phyloP scores from a whole-genome alignment of 129 eudicot genomes.

The Tagetes erecta region DNA sequence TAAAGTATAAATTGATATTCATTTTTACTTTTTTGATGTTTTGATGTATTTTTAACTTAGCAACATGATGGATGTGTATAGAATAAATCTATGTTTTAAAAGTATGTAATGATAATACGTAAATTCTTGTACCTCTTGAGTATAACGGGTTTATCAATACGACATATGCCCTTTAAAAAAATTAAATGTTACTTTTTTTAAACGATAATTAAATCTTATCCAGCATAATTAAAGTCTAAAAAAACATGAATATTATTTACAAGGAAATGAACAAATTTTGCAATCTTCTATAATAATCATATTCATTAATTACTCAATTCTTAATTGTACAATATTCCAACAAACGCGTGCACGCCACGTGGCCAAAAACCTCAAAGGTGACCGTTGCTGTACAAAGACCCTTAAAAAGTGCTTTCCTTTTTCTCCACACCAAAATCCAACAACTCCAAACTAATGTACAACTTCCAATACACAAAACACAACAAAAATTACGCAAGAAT shows the following conservation, averaged over 20 bases:
- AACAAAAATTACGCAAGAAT: background rate
- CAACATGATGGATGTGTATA: too few relatives aligned
- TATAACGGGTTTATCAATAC: too few relatives aligned
- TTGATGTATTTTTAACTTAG: too few relatives aligned
- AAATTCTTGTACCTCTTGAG: too few relatives aligned
- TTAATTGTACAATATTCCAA: slow-evolving; percentile 16
- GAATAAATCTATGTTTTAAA: too few relatives aligned
- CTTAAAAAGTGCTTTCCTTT: slow-evolving; percentile 22
- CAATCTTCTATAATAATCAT: slow-evolving; percentile 12
- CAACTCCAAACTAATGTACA: slow-evolving; percentile 29
- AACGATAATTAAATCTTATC: too few relatives aligned
- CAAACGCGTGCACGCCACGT: slow-evolving; percentile 25
- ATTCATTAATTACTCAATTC: slow-evolving; percentile 25
- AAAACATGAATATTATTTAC: background rate
- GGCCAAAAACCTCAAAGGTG: slow-evolving; percentile 34
- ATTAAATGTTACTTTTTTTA: too few relatives aligned
- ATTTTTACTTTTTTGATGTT: too few relatives aligned
- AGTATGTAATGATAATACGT: too few relatives aligned
- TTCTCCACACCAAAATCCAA: slow-evolving; percentile 8
- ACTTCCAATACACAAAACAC: background rate
- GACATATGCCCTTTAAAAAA: too few relatives aligned
- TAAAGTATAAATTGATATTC: too few relatives aligned
- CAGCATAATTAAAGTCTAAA: background rate
- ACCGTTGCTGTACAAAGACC: slow-evolving; percentile 40
- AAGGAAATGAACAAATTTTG: background rate